Evolutionary conservation across 805 yeast species (phyloP).

Genomic region (Saturnispora dispora): DNA sequence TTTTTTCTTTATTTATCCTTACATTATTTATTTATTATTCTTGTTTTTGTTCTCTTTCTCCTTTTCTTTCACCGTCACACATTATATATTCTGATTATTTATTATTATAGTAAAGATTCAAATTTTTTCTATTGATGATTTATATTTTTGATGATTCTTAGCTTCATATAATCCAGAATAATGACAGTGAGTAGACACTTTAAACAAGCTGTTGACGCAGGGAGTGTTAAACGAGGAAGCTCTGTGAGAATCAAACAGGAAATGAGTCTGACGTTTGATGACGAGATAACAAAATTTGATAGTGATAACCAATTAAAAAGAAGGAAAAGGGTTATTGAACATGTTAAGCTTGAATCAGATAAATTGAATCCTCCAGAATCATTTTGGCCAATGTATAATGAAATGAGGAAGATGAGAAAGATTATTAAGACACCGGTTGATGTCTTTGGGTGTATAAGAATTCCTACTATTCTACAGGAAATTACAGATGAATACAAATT

Average conservation of each 20-base stretch:
- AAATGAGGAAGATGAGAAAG: slow-evolving; percentile 57
- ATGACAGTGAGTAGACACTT: slow-evolving; percentile 14
- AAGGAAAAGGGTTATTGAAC: slow-evolving; percentile 6
- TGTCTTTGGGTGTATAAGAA: slow-evolving; percentile 71
- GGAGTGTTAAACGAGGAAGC: background rate
- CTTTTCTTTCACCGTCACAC: background rate
- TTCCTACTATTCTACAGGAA: slow-evolving; percentile 37
- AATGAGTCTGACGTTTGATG: background rate
- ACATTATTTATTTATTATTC: background rate
- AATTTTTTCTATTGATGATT: background rate
- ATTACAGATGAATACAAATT: slow-evolving; percentile 13
- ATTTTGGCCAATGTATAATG: slow-evolving; percentile 50
- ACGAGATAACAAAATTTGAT: slow-evolving; percentile 5
- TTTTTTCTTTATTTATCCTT: background rate
- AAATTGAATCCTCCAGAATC: slow-evolving; percentile 18
- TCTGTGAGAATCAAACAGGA: background rate
- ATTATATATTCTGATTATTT: background rate
- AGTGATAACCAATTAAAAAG: slow-evolving; percentile 3
- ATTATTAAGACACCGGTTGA: slow-evolving; percentile 77
- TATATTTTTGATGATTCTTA: background rate
- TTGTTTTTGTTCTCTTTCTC: background rate
- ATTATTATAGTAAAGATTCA: background rate
- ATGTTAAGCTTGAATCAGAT: slow-evolving; percentile 9
- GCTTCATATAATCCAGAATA: background rate
- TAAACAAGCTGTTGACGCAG: background rate